Conservation (phyloP, 345 rosid genomes). For the Aurinia saxatilis region DNA sequence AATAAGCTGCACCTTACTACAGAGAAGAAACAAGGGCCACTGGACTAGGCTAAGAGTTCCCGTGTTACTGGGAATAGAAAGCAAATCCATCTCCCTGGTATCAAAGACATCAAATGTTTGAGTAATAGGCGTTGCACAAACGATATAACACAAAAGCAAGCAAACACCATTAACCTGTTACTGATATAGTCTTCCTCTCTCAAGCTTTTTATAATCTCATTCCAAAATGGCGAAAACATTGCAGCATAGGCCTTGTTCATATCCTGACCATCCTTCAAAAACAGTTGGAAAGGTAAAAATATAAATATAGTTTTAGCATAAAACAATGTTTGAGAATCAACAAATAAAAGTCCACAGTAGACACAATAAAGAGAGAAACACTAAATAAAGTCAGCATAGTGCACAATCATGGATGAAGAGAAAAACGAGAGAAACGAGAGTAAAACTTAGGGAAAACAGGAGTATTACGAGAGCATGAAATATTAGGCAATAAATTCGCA, state of each 20-base stretch:
- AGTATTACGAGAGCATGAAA: not conserved
- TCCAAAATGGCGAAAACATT: constrained; percentile 97
- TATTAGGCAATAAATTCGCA: not conserved
- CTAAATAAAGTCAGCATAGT: not conserved
- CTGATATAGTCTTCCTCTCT: constrained; percentile 96
- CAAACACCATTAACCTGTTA: constrained; percentile 49
- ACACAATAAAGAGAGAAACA: not conserved
- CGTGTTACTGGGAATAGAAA: constrained; percentile 82
- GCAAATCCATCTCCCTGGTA: constrained; percentile 92
- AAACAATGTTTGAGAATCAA: not conserved
- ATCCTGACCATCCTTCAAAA: constrained; percentile 58
- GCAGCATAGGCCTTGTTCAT: constrained; percentile 73
- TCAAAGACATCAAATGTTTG: not conserved
- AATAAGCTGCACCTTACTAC: constrained; percentile 72
- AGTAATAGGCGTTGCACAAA: constrained; percentile 6
- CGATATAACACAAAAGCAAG: not conserved
- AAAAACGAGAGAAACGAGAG: not conserved
- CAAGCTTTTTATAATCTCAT: constrained; percentile 88
- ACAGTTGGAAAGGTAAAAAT: not conserved
- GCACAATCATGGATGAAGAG: not conserved
- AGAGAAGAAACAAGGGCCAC: constrained; percentile 98
- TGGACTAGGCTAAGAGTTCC: constrained; percentile 91
- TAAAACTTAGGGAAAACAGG: not conserved
- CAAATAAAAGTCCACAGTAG: constrained; percentile 4
- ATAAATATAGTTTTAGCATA: not conserved